A percentile compares a stretch with the other conserved stretches of the same genome.
Conservation (phyloP, 1,139 yeast species). For the Pichia sp. region DNA sequence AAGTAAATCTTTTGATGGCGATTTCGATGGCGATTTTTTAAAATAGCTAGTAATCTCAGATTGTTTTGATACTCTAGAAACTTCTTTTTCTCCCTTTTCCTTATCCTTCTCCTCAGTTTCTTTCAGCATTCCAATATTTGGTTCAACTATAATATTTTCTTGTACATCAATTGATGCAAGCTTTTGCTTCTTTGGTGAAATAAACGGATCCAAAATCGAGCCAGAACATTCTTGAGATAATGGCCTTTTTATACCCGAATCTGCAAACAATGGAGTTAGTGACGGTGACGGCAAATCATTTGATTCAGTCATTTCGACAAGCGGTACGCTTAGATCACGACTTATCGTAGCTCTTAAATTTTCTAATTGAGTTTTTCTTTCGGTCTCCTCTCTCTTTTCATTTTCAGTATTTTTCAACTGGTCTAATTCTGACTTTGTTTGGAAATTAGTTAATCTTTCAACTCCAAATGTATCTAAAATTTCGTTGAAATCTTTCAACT, state of each 20-base stretch:
- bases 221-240: too few species aligned
- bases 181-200: not conserved
- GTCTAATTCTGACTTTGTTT: not conserved
- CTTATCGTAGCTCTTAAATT: not conserved
- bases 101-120: too few species aligned
- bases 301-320: too few species aligned
- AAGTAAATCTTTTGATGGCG: too few species aligned
- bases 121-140: too few species aligned
- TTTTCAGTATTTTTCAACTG: not conserved
- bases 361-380: not conserved
- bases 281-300: not conserved
- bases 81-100: too few species aligned
- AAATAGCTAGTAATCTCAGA: constrained; percentile 13
- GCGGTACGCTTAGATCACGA: not conserved
- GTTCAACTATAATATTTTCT: not conserved
- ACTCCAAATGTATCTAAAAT: constrained; percentile 7
- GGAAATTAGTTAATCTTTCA: not conserved
- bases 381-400: not conserved
- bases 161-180: not conserved
- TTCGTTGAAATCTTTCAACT: constrained; percentile 9
- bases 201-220: not conserved
- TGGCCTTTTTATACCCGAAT: too few species aligned
- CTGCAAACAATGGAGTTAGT: too few species aligned
- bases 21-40: constrained; percentile 8
- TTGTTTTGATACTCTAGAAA: constrained; percentile 1